Evolutionary conservation across 2,329 filamentous ascomycete species (phyloP).

Genomic region (Alternaria novae-zelandiae): DNA sequence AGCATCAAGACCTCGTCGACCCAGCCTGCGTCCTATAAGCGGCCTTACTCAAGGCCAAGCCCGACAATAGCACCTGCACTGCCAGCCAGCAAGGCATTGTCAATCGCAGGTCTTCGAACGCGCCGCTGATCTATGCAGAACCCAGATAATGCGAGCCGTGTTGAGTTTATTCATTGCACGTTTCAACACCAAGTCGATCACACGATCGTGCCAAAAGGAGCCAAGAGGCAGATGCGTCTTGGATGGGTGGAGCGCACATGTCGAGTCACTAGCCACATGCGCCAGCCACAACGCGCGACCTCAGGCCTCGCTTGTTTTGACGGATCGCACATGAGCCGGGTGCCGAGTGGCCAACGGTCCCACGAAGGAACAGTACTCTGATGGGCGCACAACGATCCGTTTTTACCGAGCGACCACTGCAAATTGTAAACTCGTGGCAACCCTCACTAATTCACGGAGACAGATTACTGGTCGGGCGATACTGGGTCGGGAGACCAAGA

Average conservation of each 20-base stretch:
- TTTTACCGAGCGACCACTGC: neutral
- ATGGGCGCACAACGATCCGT: neutral
- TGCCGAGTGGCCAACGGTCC: neutral
- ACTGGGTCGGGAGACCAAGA: conserved; percentile 1
- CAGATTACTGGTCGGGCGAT: neutral
- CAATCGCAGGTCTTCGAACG: neutral
- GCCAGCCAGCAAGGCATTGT: neutral
- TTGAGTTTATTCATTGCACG: neutral
- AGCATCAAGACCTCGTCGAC: neutral
- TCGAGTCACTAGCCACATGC: neutral
- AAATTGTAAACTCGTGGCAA: neutral
- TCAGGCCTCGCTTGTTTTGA: neutral
- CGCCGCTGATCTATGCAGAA: neutral
- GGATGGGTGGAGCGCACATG: neutral
- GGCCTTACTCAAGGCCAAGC: conserved; percentile 7
- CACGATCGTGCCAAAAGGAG: neutral
- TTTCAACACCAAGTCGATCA: neutral
- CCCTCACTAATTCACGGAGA: conserved; percentile 10
- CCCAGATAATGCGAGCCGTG: neutral
- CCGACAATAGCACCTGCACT: neutral
- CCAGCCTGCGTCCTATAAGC: conserved; percentile 3
- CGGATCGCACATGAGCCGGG: neutral
- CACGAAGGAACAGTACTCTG: neutral
- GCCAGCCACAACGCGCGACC: neutral
- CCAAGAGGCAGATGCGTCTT: conserved; percentile 1